Percentiles rank a stretch among this genome's conserved stretches.
Evolutionary conservation across 192 early-diverging fungal species (phyloP).

Genomic region (Linnemannia elongata): DNA sequence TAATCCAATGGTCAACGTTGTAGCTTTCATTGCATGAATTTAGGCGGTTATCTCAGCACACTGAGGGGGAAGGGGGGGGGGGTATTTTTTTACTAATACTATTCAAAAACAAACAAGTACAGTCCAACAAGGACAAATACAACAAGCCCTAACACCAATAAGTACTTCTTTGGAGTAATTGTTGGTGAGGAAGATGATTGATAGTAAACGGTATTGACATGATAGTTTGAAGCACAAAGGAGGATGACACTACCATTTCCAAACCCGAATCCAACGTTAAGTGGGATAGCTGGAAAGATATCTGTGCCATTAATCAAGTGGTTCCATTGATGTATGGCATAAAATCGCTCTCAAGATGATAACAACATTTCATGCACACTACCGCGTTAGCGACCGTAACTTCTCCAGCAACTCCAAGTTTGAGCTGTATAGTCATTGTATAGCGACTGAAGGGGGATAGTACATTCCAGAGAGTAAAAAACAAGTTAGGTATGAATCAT

Average conservation of each 20-base stretch:
- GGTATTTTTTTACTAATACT: no score
- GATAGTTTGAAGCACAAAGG: conserved; percentile 25
- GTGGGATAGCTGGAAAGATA: conserved; percentile 26
- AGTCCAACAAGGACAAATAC: conserved; percentile 31
- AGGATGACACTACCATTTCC: conserved; percentile 37
- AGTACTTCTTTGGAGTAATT: conserved; percentile 25
- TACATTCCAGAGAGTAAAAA: conserved; percentile 23
- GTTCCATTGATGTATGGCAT: conserved; percentile 27
- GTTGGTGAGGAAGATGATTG: conserved; percentile 24
- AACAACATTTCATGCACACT: conserved; percentile 20
- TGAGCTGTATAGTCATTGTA: conserved; percentile 35
- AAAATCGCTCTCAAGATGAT: conserved; percentile 4
- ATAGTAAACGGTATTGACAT: conserved; percentile 24
- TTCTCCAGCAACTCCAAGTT: conserved; percentile 18
- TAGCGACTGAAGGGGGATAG: conserved; percentile 15
- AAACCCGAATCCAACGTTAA: conserved; percentile 22
- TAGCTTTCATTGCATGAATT: no score
- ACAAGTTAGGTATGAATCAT: conserved; percentile 22
- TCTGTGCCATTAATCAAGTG: conserved; percentile 43
- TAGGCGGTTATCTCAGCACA: no score
- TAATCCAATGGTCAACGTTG: no score
- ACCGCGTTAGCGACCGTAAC: conserved; percentile 16
- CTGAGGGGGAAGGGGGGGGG: no score
- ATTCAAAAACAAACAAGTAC: conserved; percentile 6
- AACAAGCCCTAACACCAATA: conserved; percentile 28